Evolutionary conservation across 345 rosid genomes (phyloP), one percentile per base, ranked within the genome.

Genomic region (Bruguiera gymnorhiza): DNA sequence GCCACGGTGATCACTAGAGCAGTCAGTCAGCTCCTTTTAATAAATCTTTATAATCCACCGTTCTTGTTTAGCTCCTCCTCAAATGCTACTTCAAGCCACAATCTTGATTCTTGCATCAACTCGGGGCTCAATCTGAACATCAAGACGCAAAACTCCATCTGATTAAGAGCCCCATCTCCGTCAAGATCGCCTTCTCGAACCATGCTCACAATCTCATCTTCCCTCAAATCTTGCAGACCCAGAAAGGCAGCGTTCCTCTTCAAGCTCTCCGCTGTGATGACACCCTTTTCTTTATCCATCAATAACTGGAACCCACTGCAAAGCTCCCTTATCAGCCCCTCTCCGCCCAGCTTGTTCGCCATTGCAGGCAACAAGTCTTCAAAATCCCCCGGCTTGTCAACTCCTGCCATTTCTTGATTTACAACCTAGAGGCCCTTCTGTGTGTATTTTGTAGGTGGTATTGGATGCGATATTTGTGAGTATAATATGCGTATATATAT

Each of bases 41-140:
- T 3, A 39, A 36, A 9, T 3, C 4, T 39, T 39, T 39, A 39
- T 39, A 43, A 43, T 43, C 50, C 50, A 43, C 50, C 50, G 50
- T 13, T 15, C 18, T 13, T 43, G 50, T 11, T 56, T 8, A 65
- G 64, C 73, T 79, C 81, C 6, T 72, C 53, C 8, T 72, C 73
- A 6, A 86, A 65, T 20, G 71, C 76, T 16, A 76, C 75, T 36
- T 80, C 73, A 27, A 86, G 78, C 82, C 79, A 80, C 23, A 63
- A 67, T 68, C 70, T 66, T 2, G 89, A 80, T 61, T 83, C 83
- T 39, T 82, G 80, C 89, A 86, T 86, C 81, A 86, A 65, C 20
- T 69, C 82, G 43, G 89, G 89, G 75, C 89, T 86, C 61, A 83
- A 66, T 80, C 86, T 79, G 80, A 86, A 82, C 89, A 86, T 84